phyloP scores from a whole-genome alignment of 768 basidiomycete genomes.

The Strobilomyces dryophilus region DNA sequence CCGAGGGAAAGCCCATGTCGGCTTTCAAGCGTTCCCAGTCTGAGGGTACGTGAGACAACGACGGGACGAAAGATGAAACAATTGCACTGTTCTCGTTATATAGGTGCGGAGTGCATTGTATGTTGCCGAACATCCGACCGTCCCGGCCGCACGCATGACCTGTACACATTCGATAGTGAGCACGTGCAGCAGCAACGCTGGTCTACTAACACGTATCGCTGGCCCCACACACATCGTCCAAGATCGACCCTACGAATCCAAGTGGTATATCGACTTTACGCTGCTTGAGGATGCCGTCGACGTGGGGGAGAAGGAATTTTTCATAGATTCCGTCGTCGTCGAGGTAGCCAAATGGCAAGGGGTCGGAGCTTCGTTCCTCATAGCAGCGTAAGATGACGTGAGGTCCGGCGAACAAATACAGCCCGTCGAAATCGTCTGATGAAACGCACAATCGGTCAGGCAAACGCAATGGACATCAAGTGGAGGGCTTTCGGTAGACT shows the following conservation, averaged over 20 bases:
- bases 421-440: background rate
- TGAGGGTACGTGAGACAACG: background rate
- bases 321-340: background rate
- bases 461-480: background rate
- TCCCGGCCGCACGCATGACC: background rate
- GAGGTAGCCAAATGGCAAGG: background rate
- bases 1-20: background rate
- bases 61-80: background rate
- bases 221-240: background rate
- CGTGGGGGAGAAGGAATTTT: background rate
- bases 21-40: background rate
- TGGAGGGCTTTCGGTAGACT: background rate
- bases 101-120: background rate
- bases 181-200: background rate
- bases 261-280: background rate
- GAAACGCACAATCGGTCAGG: background rate
- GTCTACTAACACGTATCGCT: background rate
- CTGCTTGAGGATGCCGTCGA: background rate
- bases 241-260: background rate
- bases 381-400: background rate
- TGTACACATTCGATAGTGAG: background rate
- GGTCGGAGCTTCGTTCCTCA: background rate
- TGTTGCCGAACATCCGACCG: background rate
- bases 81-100: background rate
- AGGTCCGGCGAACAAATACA: background rate